phyloP scores from a whole-genome alignment of 345 rosid genomes.

The Physaria fendleri region DNA sequence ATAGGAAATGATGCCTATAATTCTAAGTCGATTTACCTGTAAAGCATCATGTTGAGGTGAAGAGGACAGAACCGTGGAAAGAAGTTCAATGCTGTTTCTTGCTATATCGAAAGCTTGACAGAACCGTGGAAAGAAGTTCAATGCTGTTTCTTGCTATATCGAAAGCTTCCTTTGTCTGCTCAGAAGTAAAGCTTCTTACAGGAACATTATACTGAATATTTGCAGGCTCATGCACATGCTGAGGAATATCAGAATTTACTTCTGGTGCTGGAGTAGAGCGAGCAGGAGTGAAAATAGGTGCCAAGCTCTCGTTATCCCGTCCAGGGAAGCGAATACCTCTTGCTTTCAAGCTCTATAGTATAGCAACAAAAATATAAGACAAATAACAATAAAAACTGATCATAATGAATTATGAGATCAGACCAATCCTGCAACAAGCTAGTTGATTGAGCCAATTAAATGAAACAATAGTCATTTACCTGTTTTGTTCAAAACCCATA shows the following conservation, averaged over 20 bases:
- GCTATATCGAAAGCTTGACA: slow-evolving; percentile 91
- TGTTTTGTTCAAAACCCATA: not conserved
- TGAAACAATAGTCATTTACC: not conserved
- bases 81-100: slow-evolving; percentile 84
- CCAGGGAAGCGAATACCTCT: slow-evolving; percentile 94
- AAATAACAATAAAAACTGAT: slow-evolving; percentile 16
- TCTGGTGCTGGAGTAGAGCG: slow-evolving; percentile 51
- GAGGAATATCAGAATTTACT: slow-evolving; percentile 36
- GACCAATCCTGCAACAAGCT: not conserved
- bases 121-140: slow-evolving; percentile 74
- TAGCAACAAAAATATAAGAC: slow-evolving; percentile 6
- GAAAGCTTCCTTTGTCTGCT: slow-evolving; percentile 86
- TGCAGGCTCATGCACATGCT: slow-evolving; percentile 38
- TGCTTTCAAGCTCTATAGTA: slow-evolving; percentile 58
- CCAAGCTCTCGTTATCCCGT: slow-evolving; percentile 84
- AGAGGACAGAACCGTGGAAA: slow-evolving; percentile 68
- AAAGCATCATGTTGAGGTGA: slow-evolving; percentile 75
- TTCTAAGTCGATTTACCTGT: slow-evolving; percentile 39
- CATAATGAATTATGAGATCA: not conserved
- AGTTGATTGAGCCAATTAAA: not conserved
- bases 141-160: slow-evolving; percentile 86
- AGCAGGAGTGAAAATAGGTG: slow-evolving; percentile 85
- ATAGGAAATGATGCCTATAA: too few relatives aligned
- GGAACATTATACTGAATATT: slow-evolving; percentile 45
- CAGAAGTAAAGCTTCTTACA: slow-evolving; percentile 50